Evolutionary conservation across 768 basidiomycete genomes (phyloP).

Genomic region (Lentinula edodes): DNA sequence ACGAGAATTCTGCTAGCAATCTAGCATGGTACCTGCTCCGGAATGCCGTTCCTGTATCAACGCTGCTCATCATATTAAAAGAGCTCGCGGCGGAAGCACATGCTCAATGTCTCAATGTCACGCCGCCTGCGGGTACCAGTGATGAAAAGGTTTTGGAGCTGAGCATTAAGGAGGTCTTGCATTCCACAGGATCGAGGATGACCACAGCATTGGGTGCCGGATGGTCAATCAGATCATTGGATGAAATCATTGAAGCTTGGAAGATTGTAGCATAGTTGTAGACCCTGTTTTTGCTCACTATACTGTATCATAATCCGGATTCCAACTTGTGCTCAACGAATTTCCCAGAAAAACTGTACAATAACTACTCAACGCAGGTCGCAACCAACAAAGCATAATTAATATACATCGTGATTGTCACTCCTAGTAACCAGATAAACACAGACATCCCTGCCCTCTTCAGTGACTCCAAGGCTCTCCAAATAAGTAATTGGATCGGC

Average conservation of each 20-base stretch:
- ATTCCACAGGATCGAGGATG: slow-evolving; percentile 80
- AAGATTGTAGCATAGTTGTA: slow-evolving; percentile 12
- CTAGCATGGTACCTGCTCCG: slow-evolving; percentile 70
- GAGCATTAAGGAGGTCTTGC: slow-evolving; percentile 79
- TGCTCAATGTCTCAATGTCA: slow-evolving; percentile 41
- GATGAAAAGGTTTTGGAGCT: slow-evolving; percentile 31
- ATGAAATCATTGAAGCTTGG: slow-evolving; percentile 64
- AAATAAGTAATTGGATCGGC: no score
- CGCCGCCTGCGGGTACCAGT: slow-evolving; percentile 48
- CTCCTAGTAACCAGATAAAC: no score
- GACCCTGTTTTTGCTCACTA: background rate
- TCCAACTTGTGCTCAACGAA: no score
- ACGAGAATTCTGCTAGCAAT: slow-evolving; percentile 16
- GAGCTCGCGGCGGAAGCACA: slow-evolving; percentile 61
- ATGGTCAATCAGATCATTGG: slow-evolving; percentile 66
- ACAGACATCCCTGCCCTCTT: no score
- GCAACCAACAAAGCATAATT: no score
- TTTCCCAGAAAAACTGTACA: no score
- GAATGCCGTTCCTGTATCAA: slow-evolving; percentile 66
- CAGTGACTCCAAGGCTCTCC: no score
- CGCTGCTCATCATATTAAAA: slow-evolving; percentile 55
- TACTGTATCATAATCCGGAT: background rate
- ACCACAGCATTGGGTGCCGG: slow-evolving; percentile 63
- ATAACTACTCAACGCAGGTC: no score
- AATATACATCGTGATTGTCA: no score